These are phyloP conservation scores for Magnaporthiopsis incrustans DNA, from an alignment of 2,329 filamentous ascomycete species.

Conservation along the genomic window DNA sequence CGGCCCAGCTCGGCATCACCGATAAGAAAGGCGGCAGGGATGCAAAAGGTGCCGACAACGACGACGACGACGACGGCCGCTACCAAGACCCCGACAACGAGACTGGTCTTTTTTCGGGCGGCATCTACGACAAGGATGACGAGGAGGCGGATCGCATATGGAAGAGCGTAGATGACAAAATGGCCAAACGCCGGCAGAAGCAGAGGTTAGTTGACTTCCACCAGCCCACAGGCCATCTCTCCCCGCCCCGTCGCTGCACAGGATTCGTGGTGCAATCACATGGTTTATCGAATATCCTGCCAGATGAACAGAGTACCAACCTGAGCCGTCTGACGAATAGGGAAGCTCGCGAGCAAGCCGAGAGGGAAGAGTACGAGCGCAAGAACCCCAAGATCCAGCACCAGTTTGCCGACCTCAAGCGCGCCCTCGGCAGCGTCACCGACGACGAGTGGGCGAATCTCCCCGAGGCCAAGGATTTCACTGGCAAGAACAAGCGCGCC, in stretches of 20 bases:
- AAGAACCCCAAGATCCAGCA: constrained; percentile 98
- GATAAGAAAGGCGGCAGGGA: constrained; percentile 54
- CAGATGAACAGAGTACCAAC: constrained; percentile 74
- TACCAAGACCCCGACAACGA: constrained; percentile 98
- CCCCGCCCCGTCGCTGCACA: constrained; percentile 16
- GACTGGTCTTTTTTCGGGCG: constrained; percentile 87
- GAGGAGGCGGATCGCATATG: constrained; percentile 97
- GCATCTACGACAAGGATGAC: constrained; percentile 94
- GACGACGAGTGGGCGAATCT: constrained; percentile 96
- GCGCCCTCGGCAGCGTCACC: constrained; percentile 76
- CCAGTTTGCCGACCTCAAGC: constrained; percentile 93
- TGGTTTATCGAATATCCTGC: constrained; percentile 59
- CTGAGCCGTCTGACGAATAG: constrained; percentile 41
- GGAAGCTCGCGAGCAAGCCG: constrained; percentile 87
- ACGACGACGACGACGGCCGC: constrained; percentile 69
- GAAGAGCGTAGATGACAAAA: constrained; percentile 91
- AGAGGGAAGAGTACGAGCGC: constrained; percentile 89
- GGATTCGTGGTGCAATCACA: constrained; percentile 20
- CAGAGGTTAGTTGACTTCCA: constrained; percentile 65
- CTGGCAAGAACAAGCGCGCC: constrained; percentile 80
- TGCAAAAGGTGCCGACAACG: constrained; percentile 60
- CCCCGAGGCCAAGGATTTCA: constrained; percentile 93
- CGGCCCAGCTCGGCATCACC: constrained; percentile 67
- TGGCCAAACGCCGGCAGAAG: constrained; percentile 80
- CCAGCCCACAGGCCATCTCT: constrained; percentile 21